A percentile compares a stretch with the other conserved stretches of the same genome.
These are phyloP conservation scores for Saccharomycopsis fermentans DNA, from an alignment of 805 yeast genomes.

Conservation along the genomic window DNA sequence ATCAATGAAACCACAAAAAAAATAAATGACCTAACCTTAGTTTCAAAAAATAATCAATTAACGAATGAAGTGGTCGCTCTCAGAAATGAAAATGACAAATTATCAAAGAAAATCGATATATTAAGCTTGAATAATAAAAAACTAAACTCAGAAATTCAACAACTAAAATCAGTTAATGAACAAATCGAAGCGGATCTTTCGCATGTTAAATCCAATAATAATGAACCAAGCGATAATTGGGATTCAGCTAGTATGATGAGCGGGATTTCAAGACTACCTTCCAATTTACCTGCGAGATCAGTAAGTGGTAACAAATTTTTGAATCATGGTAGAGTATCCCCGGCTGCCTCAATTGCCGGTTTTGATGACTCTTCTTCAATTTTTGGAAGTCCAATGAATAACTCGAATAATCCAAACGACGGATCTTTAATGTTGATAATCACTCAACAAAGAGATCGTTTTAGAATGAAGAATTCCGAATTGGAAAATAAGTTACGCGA, in stretches of 20 bases:
- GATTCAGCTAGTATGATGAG: conserved; percentile 63
- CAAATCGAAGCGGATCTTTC: conserved; percentile 70
- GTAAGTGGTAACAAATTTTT: conserved; percentile 31
- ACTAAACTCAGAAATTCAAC: conserved; percentile 30
- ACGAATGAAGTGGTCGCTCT: conserved; percentile 58
- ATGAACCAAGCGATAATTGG: conserved; percentile 36
- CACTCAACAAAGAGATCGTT: conserved; percentile 91
- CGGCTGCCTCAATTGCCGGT: conserved; percentile 28
- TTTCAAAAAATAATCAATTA: conserved; percentile 62
- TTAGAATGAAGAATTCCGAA: conserved; percentile 72
- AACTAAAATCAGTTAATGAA: conserved; percentile 37
- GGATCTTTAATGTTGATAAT: conserved; percentile 66
- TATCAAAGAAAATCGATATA: conserved; percentile 30
- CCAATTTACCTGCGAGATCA: conserved; percentile 34
- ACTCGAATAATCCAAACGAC: conserved; percentile 12
- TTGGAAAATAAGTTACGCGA: conserved; percentile 72
- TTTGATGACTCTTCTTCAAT: conserved; percentile 13
- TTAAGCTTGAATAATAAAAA: conserved; percentile 31
- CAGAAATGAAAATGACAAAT: conserved; percentile 47
- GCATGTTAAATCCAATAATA: conserved; percentile 38
- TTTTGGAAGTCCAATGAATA: not conserved
- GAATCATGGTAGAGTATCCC: conserved; percentile 30
- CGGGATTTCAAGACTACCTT: conserved; percentile 34
- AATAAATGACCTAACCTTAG: conserved; percentile 54
- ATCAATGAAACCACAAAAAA: conserved; percentile 33